Conservation (phyloP, 2,329 filamentous ascomycete species). For the Fusarium anthophilum region DNA sequence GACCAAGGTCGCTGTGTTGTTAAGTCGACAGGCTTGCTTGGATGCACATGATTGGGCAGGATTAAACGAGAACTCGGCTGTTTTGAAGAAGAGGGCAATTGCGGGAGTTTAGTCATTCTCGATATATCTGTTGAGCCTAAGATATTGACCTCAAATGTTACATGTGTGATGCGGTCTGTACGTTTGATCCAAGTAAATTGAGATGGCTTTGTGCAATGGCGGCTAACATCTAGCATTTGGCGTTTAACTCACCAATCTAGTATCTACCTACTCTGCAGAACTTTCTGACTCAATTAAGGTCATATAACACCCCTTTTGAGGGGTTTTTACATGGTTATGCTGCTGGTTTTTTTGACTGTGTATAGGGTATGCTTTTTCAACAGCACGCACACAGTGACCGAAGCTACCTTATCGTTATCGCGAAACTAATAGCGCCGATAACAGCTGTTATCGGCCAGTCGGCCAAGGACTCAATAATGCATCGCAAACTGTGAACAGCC, state of each 20-base stretch:
- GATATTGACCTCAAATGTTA: rapidly evolving
- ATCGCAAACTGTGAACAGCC: background rate
- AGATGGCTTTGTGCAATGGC: too few species aligned
- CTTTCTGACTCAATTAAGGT: rapidly evolving
- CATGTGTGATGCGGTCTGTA: rapidly evolving
- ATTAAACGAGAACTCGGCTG: constrained; percentile 1
- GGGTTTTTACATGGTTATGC: background rate
- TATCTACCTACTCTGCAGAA: rapidly evolving
- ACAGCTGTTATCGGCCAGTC: background rate
- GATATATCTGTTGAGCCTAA: rapidly evolving
- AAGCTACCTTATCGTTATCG: background rate
- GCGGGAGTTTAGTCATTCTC: background rate
- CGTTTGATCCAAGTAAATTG: rapidly evolving
- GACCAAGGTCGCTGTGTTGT: background rate
- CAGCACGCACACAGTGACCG: background rate
- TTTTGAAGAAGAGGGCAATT: constrained; percentile 3
- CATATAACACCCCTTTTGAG: rapidly evolving
- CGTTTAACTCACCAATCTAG: rapidly evolving
- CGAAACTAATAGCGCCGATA: background rate
- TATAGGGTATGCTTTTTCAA: background rate
- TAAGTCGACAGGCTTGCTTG: constrained; percentile 9
- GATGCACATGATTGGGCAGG: constrained; percentile 9
- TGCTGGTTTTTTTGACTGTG: rapidly evolving
- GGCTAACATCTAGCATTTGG: rapidly evolving
- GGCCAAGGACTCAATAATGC: too few species aligned